Evolutionary conservation across 31 red algal species (phyloP).

Genomic region (Porphyra umbilicalis): DNA sequence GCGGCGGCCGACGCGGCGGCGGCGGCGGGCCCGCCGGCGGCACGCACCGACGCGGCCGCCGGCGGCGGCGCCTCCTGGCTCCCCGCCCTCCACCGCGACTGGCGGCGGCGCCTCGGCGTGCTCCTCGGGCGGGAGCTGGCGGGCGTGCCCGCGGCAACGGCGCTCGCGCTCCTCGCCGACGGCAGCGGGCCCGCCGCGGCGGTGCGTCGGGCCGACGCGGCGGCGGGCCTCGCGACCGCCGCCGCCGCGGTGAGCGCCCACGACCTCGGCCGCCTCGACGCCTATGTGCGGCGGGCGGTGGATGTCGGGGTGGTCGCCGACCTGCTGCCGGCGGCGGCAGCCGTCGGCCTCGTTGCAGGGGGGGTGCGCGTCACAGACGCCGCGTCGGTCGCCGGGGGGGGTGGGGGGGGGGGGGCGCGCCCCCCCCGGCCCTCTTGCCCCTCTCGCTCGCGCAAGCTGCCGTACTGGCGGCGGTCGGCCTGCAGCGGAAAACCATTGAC

Average conservation of each 20-base stretch:
- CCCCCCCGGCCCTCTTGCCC: not conserved
- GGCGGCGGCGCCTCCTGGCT: slow-evolving; percentile 25
- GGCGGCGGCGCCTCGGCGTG: slow-evolving; percentile 59
- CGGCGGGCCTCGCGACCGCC: slow-evolving; percentile 8
- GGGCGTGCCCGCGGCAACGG: slow-evolving; percentile 34
- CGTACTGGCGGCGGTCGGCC: slow-evolving; percentile 70
- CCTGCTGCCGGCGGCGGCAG: slow-evolving; percentile 60
- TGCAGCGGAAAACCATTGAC: slow-evolving; percentile 67
- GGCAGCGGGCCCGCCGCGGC: not conserved
- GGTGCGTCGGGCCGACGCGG: not conserved
- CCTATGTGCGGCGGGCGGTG: slow-evolving; percentile 64
- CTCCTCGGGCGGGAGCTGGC: slow-evolving; percentile 59
- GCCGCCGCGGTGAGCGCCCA: slow-evolving; percentile 32
- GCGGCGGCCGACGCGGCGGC: slow-evolving; percentile 46
- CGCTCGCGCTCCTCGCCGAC: slow-evolving; percentile 43
- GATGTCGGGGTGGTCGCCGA: slow-evolving; percentile 87
- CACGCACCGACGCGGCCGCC: slow-evolving; percentile 10
- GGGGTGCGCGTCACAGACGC: slow-evolving; percentile 52
- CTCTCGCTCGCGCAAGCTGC: slow-evolving; percentile 84
- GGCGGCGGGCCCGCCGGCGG: not conserved
- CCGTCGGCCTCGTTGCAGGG: slow-evolving; percentile 66
- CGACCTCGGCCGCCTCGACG: slow-evolving; percentile 66
- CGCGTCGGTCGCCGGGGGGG: slow-evolving; percentile 49
- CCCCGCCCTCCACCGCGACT: slow-evolving; percentile 50
- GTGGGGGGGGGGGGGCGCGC: slow-evolving; percentile 29